Evolutionary conservation across 1,139 yeast species (phyloP).

Genomic region (Saccharomycopsis hybrid): DNA sequence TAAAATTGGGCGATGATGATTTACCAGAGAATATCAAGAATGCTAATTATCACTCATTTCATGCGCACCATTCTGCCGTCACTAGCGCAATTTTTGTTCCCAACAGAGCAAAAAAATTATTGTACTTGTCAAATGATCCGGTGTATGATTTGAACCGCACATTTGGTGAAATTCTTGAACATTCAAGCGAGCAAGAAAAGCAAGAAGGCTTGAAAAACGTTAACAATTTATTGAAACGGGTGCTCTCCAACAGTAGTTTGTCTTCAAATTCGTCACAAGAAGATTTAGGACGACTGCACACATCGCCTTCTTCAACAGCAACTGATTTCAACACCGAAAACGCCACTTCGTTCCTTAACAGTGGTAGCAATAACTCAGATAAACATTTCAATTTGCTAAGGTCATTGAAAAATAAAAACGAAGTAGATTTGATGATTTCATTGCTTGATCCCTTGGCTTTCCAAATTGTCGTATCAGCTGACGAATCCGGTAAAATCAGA

Average conservation of each 20-base stretch:
- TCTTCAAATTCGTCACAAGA: constrained; percentile 3
- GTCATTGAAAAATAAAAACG: background rate
- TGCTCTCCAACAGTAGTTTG: background rate
- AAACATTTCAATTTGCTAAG: constrained; percentile 8
- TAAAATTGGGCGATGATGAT: constrained; percentile 10
- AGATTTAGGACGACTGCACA: background rate
- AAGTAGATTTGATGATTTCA: constrained; percentile 20
- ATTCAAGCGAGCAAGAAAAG: background rate
- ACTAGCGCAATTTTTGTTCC: constrained; percentile 83
- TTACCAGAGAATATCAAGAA: constrained; percentile 37
- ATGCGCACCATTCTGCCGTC: constrained; percentile 68
- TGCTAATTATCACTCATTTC: constrained; percentile 54
- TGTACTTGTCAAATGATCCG: constrained; percentile 72
- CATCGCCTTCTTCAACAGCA: no score
- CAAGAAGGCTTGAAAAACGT: background rate
- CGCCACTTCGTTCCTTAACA: background rate
- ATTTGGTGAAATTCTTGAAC: constrained; percentile 22
- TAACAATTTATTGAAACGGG: constrained; percentile 1
- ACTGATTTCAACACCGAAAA: background rate
- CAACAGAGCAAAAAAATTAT: constrained; percentile 51
- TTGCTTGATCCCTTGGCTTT: constrained; percentile 27
- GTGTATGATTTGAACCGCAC: constrained; percentile 55
- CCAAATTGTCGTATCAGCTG: constrained; percentile 61
- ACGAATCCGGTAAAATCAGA: constrained; percentile 63
- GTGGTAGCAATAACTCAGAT: constrained; percentile 7